These are phyloP conservation scores for Drechslerella stenobrocha DNA, from an alignment of 2,329 filamentous ascomycete species.

Conservation along the genomic window DNA sequence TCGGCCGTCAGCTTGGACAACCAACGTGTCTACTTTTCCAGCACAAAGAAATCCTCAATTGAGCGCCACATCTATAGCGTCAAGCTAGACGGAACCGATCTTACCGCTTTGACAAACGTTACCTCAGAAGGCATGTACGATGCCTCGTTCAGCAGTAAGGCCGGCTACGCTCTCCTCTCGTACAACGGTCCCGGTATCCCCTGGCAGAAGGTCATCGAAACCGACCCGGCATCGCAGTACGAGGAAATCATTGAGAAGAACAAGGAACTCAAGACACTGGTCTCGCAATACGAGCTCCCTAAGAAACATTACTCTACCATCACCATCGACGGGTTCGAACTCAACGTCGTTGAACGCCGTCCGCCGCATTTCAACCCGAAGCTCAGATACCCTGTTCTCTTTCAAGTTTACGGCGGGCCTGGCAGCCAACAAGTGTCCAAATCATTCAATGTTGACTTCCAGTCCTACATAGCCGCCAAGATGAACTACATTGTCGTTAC, in stretches of 20 bases:
- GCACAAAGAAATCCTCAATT: slow-evolving; percentile 82
- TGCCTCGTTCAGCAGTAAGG: slow-evolving; percentile 79
- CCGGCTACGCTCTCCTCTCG: slow-evolving; percentile 79
- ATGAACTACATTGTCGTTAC: slow-evolving; percentile 94
- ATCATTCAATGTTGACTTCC: slow-evolving; percentile 81
- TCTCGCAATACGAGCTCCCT: slow-evolving; percentile 77
- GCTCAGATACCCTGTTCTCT: slow-evolving; percentile 89
- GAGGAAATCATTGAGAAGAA: slow-evolving; percentile 80
- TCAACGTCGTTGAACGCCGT: slow-evolving; percentile 78
- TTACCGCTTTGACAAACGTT: slow-evolving; percentile 74
- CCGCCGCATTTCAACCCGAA: slow-evolving; percentile 83
- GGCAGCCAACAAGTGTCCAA: slow-evolving; percentile 87
- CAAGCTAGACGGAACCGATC: slow-evolving; percentile 74
- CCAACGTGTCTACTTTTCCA: slow-evolving; percentile 87
- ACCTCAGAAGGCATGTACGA: slow-evolving; percentile 75
- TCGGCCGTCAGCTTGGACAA: slow-evolving; percentile 80
- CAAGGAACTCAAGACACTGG: slow-evolving; percentile 67
- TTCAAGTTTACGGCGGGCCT: slow-evolving; percentile 91
- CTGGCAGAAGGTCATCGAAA: slow-evolving; percentile 87
- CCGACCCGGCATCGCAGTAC: slow-evolving; percentile 63
- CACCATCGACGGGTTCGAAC: slow-evolving; percentile 74
- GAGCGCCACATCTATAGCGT: slow-evolving; percentile 92
- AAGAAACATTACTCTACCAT: slow-evolving; percentile 80
- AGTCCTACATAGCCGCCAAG: slow-evolving; percentile 80
- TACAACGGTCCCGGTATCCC: slow-evolving; percentile 85